Evolutionary conservation across 2,329 filamentous ascomycete genomes (phyloP).

Genomic region (Xylaria sp.): DNA sequence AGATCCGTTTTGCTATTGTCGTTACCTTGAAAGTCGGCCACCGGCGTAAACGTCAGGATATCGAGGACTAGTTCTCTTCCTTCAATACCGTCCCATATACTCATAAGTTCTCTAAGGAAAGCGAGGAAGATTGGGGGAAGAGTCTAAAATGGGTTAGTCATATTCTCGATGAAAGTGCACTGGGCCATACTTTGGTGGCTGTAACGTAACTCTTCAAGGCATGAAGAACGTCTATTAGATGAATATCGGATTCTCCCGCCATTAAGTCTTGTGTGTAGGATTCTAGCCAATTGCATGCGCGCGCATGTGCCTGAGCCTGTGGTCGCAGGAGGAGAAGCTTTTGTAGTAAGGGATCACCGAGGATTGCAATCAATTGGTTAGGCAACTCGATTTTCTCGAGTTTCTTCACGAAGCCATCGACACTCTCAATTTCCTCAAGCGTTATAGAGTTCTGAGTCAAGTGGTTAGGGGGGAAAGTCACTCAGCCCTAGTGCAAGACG

Average conservation of each 20-base stretch:
- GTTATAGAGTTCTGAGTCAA: conserved; percentile 62
- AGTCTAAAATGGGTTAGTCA: conserved; percentile 38
- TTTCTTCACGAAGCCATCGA: conserved; percentile 70
- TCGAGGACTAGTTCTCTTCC: conserved; percentile 60
- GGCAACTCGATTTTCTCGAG: conserved; percentile 81
- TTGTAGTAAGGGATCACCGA: conserved; percentile 78
- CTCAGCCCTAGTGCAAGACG: neutral
- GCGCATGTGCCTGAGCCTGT: conserved; percentile 54
- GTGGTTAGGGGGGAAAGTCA: conserved; percentile 33
- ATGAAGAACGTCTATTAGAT: conserved; percentile 60
- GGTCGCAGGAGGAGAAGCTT: conserved; percentile 74
- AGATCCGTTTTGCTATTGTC: neutral
- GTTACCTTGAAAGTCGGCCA: conserved; percentile 62
- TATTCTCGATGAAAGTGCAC: neutral
- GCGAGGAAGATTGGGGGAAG: conserved; percentile 56
- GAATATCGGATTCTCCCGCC: conserved; percentile 55
- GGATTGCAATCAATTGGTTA: conserved; percentile 78
- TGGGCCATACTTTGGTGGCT: conserved; percentile 57
- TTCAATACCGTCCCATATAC: conserved; percentile 66
- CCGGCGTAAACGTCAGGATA: conserved; percentile 60
- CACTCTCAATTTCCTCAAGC: conserved; percentile 78
- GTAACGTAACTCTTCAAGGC: conserved; percentile 61
- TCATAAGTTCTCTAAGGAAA: conserved; percentile 60
- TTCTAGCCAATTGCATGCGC: conserved; percentile 65
- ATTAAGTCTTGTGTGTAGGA: conserved; percentile 62